Evolutionary conservation across 495 filamentous ascomycete species (phyloP), one percentile per base, ranked within the genome.

Genomic region (Tuber magnatum): DNA sequence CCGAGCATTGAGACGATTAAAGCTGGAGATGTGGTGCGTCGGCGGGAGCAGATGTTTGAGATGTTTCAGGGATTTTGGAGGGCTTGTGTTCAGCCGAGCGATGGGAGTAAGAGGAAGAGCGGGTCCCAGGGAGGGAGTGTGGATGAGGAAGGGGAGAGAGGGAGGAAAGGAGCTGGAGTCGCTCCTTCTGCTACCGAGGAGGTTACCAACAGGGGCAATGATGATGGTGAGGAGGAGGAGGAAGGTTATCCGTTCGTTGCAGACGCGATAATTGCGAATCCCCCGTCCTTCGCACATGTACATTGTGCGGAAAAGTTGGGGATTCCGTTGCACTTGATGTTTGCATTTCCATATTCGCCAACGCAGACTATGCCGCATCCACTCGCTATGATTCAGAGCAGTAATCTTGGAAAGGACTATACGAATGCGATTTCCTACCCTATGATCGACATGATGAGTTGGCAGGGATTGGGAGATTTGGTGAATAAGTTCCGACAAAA

Each of bases 381-480:
- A 5, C 84, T 93, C 41, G 91, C 91, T 46, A 92, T 89, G 77
- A 88, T 92, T 69, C 88, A 88, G 73, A 87, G 86, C 51, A 86
- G 85, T 22, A 90, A 91, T 78, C 86, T 89, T 4, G 87, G 90
- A 73, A 84, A 86, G 12, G 86, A 84, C 71, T 90, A 90, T 75
- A 88, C 90, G 9, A 93, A 93, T 84, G 92, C 92, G 77, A 88
- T 93, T 72, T 88, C 87, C 16, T 93, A 93, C 80, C 88, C 91
- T 1, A 84, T 93, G 48, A 90, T 91, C 22, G 89, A 91, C 78
- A 88, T 89, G 88, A 88, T 91, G 88, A 87, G 86, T 8, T 89
- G 88, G 88, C 87, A 89, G 56, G 83, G 84, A 2, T 82, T 91
- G 12, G 90, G 90, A 14, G 90, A 91, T 78, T 83, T 91, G 32